Evolutionary conservation across 73 alveolate species (phyloP).

Genomic region (Symbiodinium natans): DNA sequence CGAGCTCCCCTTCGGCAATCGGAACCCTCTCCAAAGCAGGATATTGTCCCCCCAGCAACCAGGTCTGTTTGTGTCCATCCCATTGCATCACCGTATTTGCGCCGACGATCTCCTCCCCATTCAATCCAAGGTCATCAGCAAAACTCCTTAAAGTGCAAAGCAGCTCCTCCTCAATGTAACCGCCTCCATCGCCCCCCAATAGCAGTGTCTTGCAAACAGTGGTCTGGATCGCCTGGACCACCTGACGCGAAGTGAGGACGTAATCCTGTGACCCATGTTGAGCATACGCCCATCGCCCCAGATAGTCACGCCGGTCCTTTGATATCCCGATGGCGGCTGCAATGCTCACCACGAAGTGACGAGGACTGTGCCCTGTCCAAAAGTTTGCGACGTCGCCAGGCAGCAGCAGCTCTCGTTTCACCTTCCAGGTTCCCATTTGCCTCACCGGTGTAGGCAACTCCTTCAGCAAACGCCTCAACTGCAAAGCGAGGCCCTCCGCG

Average conservation of each 20-base stretch:
- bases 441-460: background rate
- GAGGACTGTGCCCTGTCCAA: background rate
- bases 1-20: background rate
- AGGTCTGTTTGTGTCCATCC: too few species aligned
- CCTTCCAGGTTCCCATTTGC: background rate
- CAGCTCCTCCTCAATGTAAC: background rate
- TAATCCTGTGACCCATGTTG: slow-evolving; percentile 3
- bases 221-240: background rate
- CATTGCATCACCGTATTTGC: background rate
- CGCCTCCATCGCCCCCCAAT: background rate
- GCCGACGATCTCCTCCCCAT: background rate
- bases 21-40: background rate
- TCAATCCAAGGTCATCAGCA: background rate
- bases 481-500: background rate
- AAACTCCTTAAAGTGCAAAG: background rate
- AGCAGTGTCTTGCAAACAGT: background rate
- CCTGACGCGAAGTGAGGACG: background rate
- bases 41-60: background rate
- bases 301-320: background rate
- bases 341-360: background rate
- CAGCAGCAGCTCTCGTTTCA: background rate
- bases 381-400: background rate
- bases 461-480: background rate
- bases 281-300: background rate
- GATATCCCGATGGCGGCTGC: background rate